Conservation (phyloP, 108 stramenopile genomes). For the Schizochytrium sp. region DNA sequence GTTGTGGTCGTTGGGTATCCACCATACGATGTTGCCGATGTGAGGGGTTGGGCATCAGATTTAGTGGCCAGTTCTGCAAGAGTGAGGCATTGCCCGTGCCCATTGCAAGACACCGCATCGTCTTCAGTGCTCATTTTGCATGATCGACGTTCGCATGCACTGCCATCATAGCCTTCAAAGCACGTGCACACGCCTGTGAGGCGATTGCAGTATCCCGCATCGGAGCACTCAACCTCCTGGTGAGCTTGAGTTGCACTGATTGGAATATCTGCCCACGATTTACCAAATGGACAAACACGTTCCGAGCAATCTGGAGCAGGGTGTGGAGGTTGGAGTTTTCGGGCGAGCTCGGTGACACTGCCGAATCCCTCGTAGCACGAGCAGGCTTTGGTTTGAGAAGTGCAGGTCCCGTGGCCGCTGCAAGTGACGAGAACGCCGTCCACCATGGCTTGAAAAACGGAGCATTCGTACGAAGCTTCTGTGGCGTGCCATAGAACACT, state of each 20-base stretch:
- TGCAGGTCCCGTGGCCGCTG: conserved; percentile 73
- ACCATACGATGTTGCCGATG: conserved; percentile 70
- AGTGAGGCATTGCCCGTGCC: conserved; percentile 74
- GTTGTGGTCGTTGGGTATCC: conserved; percentile 66
- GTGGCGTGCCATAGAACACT: too few species aligned
- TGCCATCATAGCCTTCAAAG: conserved; percentile 73
- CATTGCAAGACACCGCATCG: conserved; percentile 74
- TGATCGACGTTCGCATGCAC: conserved; percentile 67
- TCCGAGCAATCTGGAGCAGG: conserved; percentile 43
- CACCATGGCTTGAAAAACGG: conserved; percentile 8
- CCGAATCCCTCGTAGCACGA: conserved; percentile 74
- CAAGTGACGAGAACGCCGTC: conserved; percentile 67
- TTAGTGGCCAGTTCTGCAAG: conserved; percentile 69
- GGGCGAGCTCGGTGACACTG: conserved; percentile 63
- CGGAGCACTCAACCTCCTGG: conserved; percentile 72
- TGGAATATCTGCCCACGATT: conserved; percentile 73
- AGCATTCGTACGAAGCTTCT: conserved; percentile 1
- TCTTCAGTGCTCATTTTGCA: conserved; percentile 59
- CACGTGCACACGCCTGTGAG: conserved; percentile 72
- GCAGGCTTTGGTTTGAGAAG: conserved; percentile 68
- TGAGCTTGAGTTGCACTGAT: conserved; percentile 70
- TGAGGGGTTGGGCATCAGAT: conserved; percentile 70
- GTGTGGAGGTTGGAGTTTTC: neutral
- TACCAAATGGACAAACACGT: conserved; percentile 61
- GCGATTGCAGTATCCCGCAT: conserved; percentile 74